Conservation (phyloP, 208 protist species). For the Porcisia deanei region DNA sequence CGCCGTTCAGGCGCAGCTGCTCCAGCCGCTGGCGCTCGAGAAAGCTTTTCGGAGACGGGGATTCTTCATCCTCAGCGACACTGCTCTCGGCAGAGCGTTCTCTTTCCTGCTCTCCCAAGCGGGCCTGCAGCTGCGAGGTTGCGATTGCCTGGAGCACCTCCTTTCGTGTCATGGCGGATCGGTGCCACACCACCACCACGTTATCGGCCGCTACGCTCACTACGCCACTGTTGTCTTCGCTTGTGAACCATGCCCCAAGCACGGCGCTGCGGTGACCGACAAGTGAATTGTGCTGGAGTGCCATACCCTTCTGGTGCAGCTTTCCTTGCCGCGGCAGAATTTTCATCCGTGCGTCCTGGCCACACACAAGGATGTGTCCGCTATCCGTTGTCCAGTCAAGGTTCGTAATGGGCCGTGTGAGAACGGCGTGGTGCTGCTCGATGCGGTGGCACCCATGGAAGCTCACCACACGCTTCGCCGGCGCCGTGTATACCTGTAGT, state of each 20-base stretch:
- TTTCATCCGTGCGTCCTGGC: conserved; percentile 88
- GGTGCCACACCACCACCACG: conserved; percentile 79
- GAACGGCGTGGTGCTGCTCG: conserved; percentile 81
- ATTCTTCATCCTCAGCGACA: conserved; percentile 44
- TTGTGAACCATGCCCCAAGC: conserved; percentile 86
- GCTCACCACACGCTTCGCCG: conserved; percentile 78
- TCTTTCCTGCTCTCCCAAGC: conserved; percentile 34
- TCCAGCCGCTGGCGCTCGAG: conserved; percentile 78
- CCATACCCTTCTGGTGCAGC: conserved; percentile 76
- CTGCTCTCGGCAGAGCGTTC: conserved; percentile 33
- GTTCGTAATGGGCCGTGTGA: conserved; percentile 76
- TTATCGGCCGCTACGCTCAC: conserved; percentile 86
- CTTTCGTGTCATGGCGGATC: conserved; percentile 60
- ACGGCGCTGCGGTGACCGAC: conserved; percentile 87
- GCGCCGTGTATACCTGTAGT: conserved; percentile 87
- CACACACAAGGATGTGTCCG: conserved; percentile 81
- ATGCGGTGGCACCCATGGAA: conserved; percentile 89
- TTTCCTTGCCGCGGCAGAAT: conserved; percentile 83
- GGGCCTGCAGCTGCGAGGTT: conserved; percentile 57
- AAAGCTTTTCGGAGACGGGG: conserved; percentile 64
- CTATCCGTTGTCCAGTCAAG: conserved; percentile 88
- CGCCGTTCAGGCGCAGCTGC: conserved; percentile 74
- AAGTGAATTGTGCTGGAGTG: conserved; percentile 78
- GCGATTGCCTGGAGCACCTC: conserved; percentile 88
- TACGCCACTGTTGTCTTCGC: conserved; percentile 46